A percentile compares a stretch with the other conserved stretches of the same genome.
These are phyloP conservation scores for Suhomyces panamericanus DNA, from an alignment of 1,139 yeast species.

Conservation along the genomic window DNA sequence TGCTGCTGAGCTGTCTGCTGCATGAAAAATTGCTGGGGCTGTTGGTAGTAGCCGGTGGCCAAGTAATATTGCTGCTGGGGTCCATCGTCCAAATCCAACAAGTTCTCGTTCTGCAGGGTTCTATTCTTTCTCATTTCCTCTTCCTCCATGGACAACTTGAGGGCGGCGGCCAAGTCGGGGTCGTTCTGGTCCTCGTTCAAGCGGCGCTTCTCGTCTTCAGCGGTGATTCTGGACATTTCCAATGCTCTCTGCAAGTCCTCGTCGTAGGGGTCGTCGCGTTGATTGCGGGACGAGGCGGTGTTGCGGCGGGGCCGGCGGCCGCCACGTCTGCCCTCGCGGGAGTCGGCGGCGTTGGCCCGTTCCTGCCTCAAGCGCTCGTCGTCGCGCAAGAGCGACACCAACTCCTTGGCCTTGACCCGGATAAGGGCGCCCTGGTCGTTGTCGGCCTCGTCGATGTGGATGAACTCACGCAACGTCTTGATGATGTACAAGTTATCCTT, in stretches of 20 bases:
- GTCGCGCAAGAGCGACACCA: conserved; percentile 75
- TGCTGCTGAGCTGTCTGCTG: conserved; percentile 17
- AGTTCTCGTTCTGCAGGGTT: conserved; percentile 48
- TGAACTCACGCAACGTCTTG: conserved; percentile 90
- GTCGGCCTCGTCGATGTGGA: conserved; percentile 76
- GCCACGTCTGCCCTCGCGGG: conserved; percentile 23
- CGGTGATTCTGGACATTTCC: conserved; percentile 79
- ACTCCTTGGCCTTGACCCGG: conserved; percentile 88
- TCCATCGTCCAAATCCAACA: conserved; percentile 54
- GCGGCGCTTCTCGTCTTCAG: conserved; percentile 65
- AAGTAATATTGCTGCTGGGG: conserved; percentile 32
- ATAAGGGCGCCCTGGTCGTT: conserved; percentile 88
- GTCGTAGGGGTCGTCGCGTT: conserved; percentile 55
- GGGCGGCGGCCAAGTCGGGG: conserved; percentile 77
- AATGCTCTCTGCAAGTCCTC: conserved; percentile 83
- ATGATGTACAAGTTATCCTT: conserved; percentile 86
- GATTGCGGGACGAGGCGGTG: conserved; percentile 16
- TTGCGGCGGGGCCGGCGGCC: conserved; percentile 21
- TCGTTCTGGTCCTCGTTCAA: conserved; percentile 50
- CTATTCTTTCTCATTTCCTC: conserved; percentile 69
- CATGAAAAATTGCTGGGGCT: conserved; percentile 19
- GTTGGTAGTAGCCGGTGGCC: conserved; percentile 38
- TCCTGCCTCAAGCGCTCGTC: conserved; percentile 81
- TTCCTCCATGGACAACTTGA: conserved; percentile 83
- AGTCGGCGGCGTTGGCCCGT: conserved; percentile 47